These are phyloP conservation scores for Solanum habrochaites DNA, from an alignment of 257 asterid genomes.

Conservation along the genomic window DNA sequence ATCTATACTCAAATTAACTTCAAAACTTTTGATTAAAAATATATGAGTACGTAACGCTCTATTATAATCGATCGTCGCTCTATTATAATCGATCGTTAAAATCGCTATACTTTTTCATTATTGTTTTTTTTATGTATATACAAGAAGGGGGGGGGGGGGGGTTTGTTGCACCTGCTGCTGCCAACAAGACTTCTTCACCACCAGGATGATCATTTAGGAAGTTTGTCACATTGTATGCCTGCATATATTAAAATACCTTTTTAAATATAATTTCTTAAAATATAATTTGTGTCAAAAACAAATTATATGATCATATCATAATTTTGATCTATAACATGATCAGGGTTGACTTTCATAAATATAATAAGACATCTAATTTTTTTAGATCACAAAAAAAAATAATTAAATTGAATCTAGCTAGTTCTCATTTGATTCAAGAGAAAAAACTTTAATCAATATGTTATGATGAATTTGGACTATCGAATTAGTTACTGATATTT, in stretches of 20 bases:
- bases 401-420: not conserved
- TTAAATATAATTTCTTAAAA: not conserved
- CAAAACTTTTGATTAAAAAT: not conserved
- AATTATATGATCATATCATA: not conserved
- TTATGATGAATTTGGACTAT: not conserved
- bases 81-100: too few relatives aligned
- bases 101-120: too few relatives aligned
- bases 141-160: too few relatives aligned
- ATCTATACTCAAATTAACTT: not conserved
- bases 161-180: conserved; percentile 31
- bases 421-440: too few relatives aligned
- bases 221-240: conserved; percentile 55
- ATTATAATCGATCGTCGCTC: not conserved
- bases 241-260: not conserved
- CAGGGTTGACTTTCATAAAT: not conserved
- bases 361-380: not conserved
- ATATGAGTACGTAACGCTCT: not conserved
- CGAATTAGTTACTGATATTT: not conserved
- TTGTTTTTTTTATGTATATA: not conserved
- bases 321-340: not conserved
- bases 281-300: not conserved
- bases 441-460: fast-evolving
- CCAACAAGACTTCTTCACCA: conserved; percentile 51
- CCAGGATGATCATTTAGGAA: conserved; percentile 73
- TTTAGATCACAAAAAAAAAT: not conserved